Base-by-base conservation (phyloP, 148 eudicot genomes). In the Persicaria maculosa region DNA sequence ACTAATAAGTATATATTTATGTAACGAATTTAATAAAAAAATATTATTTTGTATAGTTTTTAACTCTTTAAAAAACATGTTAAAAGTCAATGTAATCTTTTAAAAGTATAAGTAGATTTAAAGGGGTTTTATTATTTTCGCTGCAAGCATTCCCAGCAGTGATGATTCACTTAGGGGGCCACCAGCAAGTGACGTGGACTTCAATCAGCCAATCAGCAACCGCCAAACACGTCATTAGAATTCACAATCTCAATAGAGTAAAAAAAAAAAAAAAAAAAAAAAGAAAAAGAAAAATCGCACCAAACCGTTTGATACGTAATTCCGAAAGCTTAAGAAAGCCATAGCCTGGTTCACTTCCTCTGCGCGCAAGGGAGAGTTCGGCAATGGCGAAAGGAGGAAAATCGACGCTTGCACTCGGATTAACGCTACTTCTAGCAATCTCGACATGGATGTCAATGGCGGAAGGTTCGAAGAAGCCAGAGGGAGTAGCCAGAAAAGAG, bases 401-500 rank as follows among this genome's bases (percentile, higher is more conserved):
- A 36, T 43, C 17, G 10, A 72, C 59, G 36, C 17, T 59, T 44
- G 40, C 77, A 36, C 1, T 80, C 11, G 10, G 54, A 8, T 31
- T 88, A 73, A 45, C 74, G 36, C 52, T 65, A 12, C 22, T 79
- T 40, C 4, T 84, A 5, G 43, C 80, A 0, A 3, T 86, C 58
- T 50, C 75, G 12, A 81, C 86, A 76, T 83, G 67, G 75, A 69
- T 78, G 48, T 78, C 82, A 62, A 20, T 80, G 40, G 75, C 78
- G 31, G 58, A 79, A 20, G 82, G 91, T 69, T 74, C 87, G 7
- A 93, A 91, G 77, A 92, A 87, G 75, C 83, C 84, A 83, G 89
- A 12, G 12, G 82, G 79, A 4, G 77, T 83, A 31, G 97, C 97
- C 12, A 80, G 98, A 58, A 94, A 86, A 86, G 98, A 94, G 79